Conservation (phyloP, 345 rosid species). For the Pistacia integerrima region DNA sequence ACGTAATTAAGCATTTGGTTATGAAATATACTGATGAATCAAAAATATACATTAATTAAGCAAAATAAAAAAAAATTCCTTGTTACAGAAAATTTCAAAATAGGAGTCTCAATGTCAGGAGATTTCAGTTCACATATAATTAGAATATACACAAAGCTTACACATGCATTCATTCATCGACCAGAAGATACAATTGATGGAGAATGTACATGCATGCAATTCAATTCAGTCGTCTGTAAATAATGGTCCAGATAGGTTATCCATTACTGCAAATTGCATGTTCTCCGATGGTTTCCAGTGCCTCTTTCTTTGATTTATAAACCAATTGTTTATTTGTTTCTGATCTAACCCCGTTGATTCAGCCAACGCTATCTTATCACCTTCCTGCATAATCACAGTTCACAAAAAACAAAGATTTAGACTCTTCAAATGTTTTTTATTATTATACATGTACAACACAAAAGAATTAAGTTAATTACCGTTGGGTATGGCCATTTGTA, state of each 20-base stretch:
- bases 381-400: conserved; percentile 41
- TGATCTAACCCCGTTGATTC: conserved; percentile 82
- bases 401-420: no score
- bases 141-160: conserved; percentile 21
- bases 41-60: conserved; percentile 25
- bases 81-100: neutral
- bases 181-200: conserved; percentile 1
- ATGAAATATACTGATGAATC: conserved; percentile 1
- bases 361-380: conserved; percentile 67
- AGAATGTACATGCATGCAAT: conserved; percentile 22
- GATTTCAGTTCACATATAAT: neutral
- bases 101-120: conserved; percentile 18
- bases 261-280: conserved; percentile 66
- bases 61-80: conserved; percentile 25
- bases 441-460: no score
- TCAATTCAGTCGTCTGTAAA: conserved; percentile 49
- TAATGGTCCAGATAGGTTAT: conserved; percentile 57
- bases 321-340: conserved; percentile 89
- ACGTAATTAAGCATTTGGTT: conserved; percentile 12
- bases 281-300: conserved; percentile 88
- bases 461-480: conserved; percentile 22
- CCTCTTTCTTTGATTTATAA: conserved; percentile 84
- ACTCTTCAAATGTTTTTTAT: neutral
- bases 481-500: conserved; percentile 91
- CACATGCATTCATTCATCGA: neutral